Percentiles rank a stretch among this genome's conserved stretches.
Conservation (phyloP, 192 early-diverging fungal genomes). For the Coemansia sp. region DNA sequence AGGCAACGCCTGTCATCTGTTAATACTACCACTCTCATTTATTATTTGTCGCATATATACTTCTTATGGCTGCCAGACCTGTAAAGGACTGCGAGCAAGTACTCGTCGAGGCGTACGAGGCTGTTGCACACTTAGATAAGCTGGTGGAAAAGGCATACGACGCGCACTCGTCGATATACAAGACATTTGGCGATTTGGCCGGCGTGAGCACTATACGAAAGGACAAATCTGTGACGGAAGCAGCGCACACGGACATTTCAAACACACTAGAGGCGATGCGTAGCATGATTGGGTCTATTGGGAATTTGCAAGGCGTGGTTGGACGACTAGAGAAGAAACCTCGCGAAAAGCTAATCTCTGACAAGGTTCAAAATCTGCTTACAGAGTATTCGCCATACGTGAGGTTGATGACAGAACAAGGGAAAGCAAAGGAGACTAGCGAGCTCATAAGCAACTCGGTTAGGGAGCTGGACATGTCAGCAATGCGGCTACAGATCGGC, state of each 20-base stretch:
- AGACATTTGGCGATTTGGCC: conserved; percentile 50
- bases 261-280: conserved; percentile 44
- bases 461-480: conserved; percentile 43
- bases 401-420: conserved; percentile 47
- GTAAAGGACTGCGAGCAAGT: conserved; percentile 25
- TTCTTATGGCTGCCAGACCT: background rate
- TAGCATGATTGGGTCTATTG: conserved; percentile 39
- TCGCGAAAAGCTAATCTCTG: conserved; percentile 45
- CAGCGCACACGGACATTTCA: conserved; percentile 44
- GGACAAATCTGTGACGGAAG: conserved; percentile 49
- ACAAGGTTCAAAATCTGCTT: conserved; percentile 35
- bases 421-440: conserved; percentile 18
- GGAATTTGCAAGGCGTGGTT: conserved; percentile 28
- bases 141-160: conserved; percentile 55
- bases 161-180: conserved; percentile 47
- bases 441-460: conserved; percentile 37
- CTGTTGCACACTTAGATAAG: conserved; percentile 28
- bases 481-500: conserved; percentile 51
- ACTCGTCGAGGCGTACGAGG: conserved; percentile 33
- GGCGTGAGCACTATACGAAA: conserved; percentile 53
- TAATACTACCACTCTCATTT: background rate
- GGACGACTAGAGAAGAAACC: conserved; percentile 47
- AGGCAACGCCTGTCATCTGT: background rate
- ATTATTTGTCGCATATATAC: background rate
- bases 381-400: conserved; percentile 42